Base-by-base conservation (phyloP, 2,329 filamentous ascomycete genomes). In the Pseudocercospora fuligena region DNA sequence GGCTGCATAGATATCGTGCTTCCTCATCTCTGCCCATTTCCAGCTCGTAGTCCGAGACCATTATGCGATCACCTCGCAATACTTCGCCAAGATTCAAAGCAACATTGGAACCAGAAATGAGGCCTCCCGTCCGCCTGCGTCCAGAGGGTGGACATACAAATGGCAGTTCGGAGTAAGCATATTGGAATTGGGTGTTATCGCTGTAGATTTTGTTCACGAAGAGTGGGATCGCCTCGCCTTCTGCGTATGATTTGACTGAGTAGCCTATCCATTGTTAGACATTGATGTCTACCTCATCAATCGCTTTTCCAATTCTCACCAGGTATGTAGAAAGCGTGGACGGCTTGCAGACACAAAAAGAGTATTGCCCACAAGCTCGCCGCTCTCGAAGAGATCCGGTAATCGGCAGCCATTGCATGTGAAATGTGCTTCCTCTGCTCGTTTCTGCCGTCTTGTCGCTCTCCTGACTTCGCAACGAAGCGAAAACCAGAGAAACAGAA, bases 161-260 rank as follows among this genome's bases (percentile, higher is more conserved):
- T 7, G 93, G 92, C 1, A 96, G 88, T 73, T 95, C 91, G 78
- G 90, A 92, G 82, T 94, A 97, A 72, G 92, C 92, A 86, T 93
- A 96, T 78, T 96, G 92, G n/a, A 97, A 83, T 78, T 95, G 90
- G 7, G 92, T 95, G 74, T 92, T 89, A 80, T 96, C 93, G 63
- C 92, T 96, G 80, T 94, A 96, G 73, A 94, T 89, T 79, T 97
- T 97, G 82, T 97, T 97, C 70, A 95, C 91, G 64, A 94, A 88
- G n/a, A 97, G 84, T 0, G 93, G 92, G 46, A 97, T 90, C 11
- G 88, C 84, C 73, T 96, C 91, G 77, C 88, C 87, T 70, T 93
- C 87, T 71, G 85, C 85, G 78, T 96, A 96, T 75, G 88, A 92
- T 76, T 89, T 91, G 75, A 94, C 89, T 5, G 93, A 96, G 85